A percentile compares a stretch with the other conserved stretches of the same genome.
Conservation (phyloP, 257 asterid species). For the Solanum tacnaense region DNA sequence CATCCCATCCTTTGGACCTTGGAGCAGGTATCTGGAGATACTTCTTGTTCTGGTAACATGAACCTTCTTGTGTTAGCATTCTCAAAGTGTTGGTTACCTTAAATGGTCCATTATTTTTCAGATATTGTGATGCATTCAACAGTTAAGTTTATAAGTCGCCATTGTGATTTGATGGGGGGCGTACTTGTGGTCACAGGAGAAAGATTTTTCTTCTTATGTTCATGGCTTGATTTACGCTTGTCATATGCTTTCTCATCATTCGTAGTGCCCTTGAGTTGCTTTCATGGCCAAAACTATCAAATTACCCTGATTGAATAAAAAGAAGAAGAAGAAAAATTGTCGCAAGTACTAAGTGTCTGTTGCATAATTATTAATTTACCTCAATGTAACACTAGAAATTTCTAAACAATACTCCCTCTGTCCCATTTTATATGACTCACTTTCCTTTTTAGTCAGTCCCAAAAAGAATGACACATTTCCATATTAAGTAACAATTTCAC, state of each 20-base stretch:
- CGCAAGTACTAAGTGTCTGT: not conserved
- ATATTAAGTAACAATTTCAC: too few species aligned
- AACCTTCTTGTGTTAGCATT: not conserved
- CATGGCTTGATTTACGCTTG: not conserved
- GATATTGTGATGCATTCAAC: conserved; percentile 22
- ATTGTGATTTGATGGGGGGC: conserved; percentile 44
- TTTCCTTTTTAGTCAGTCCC: too few species aligned
- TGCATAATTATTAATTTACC: not conserved
- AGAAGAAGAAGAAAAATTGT: not conserved
- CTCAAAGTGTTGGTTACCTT: not conserved
- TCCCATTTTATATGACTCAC: too few species aligned
- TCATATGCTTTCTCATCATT: not conserved
- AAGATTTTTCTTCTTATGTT: not conserved
- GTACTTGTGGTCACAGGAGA: conserved; percentile 18
- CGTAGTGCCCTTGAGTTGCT: not conserved
- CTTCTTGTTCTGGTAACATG: not conserved
- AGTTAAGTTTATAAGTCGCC: conserved; percentile 82
- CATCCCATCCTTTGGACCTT: not conserved
- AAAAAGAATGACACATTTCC: too few species aligned
- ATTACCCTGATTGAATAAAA: not conserved
- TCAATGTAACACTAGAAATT: not conserved
- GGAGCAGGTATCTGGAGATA: not conserved
- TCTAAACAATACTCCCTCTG: not conserved
- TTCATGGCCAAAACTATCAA: not conserved
- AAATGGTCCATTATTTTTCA: not conserved